Evolutionary conservation across 192 early-diverging fungal genomes (phyloP), one percentile per base, ranked within the genome.

Genomic region (Linderina pennispora): DNA sequence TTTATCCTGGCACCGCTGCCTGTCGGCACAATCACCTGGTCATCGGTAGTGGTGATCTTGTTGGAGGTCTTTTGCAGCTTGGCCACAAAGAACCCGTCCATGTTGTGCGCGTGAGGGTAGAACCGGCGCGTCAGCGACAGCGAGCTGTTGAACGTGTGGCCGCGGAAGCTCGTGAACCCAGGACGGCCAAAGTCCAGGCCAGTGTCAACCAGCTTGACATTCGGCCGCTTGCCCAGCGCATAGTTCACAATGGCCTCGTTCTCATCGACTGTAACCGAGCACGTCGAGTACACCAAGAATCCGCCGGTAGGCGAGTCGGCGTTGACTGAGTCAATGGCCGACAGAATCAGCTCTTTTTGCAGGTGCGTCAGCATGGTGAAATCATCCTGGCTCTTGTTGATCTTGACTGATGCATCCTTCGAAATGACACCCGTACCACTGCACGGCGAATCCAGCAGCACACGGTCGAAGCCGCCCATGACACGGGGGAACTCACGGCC

Each of bases 31-130:
- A 58, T 23, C 22, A 50, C 40, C 48, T 41, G 22, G 36, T 63
- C 50, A 17, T 70, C 67, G 6, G 36, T 41, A 24, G 36, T 28
- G 40, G 55, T 50, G 14, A 73, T 43, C 72, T 89, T 91, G 76
- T 96, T 97, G 36, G 86, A 87, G 8, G 85, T 63, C 70, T 99
- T 97, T 61, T 96, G 88, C 65, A 99, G 84, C 53, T 99, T 99
- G 36, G 96, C 90, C 10, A 99, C 93, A 73, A 80, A 99, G 82
- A 99, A 99, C 26, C 96, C 96, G 62, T 99, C 96, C 96, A 99
- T 97, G 63, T 99, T 99, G 65, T 97, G 89, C 20, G 92, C 82
- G 55, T 99, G 96, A 25, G 96, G 92, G 65, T 96, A 99, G 72
- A 87, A 96, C 28, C 96, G 78, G 40, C 89, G 75, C 1, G 93